Evolutionary conservation across 345 rosid genomes (phyloP).

Genomic region (Noccaea bulbosa): DNA sequence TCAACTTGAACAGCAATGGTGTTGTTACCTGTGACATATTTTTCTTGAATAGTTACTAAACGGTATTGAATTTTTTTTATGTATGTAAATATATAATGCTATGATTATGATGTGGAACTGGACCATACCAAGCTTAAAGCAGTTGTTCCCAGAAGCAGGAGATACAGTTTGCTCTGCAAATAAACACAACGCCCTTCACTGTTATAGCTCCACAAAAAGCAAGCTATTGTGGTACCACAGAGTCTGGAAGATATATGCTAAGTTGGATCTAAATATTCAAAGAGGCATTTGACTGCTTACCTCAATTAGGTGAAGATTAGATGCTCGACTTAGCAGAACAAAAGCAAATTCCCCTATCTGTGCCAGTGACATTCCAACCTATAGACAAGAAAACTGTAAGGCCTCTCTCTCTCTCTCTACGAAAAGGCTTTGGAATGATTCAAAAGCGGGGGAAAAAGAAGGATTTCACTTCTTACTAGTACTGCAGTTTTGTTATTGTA

Average conservation of each 20-base stretch:
- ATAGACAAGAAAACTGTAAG: conserved; percentile 38
- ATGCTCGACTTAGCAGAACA: conserved; percentile 96
- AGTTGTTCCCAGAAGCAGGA: conserved; percentile 93
- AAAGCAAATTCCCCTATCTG: conserved; percentile 98
- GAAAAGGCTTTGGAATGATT: not conserved
- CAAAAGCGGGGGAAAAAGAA: not conserved
- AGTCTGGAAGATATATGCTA: not conserved
- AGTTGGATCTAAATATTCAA: not conserved
- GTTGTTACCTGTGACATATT: conserved; percentile 74
- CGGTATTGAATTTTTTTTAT: not conserved
- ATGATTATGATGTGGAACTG: conserved; percentile 12
- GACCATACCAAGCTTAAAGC: conserved; percentile 68
- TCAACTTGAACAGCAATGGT: conserved; percentile 92
- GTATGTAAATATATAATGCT: conserved; percentile 6
- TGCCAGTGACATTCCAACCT: conserved; percentile 96
- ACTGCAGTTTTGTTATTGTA: conserved; percentile 86
- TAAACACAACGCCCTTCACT: conserved; percentile 4
- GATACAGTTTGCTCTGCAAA: conserved; percentile 81
- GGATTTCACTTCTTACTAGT: conserved; percentile 61
- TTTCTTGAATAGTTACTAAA: not conserved
- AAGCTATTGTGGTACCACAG: not conserved
- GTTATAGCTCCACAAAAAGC: conserved; percentile 3
- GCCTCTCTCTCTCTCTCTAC: conserved; percentile 16
- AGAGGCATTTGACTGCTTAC: conserved; percentile 47
- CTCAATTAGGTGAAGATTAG: conserved; percentile 96